A percentile compares a stretch with the other conserved stretches of the same genome.
Conservation (phyloP, 225 moss, liverwort and hornwort species). For the Antitrichia curtipendula region DNA sequence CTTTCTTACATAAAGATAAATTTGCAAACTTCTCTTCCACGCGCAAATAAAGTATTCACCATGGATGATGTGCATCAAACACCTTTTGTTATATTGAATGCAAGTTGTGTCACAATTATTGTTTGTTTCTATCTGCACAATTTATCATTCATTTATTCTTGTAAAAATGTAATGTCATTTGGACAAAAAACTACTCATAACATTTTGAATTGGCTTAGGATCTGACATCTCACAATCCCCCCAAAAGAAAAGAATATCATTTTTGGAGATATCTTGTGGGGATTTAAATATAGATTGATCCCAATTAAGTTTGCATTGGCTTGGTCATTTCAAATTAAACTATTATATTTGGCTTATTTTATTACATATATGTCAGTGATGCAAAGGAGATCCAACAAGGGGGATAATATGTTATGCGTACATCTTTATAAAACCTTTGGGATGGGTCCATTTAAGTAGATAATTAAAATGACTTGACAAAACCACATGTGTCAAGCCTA, state of each 20-base stretch:
- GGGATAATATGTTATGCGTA: neutral
- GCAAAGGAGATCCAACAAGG: fast-evolving
- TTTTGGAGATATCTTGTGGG: fast-evolving
- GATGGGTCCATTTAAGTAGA: neutral
- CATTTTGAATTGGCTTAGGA: fast-evolving
- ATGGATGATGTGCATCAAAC: fast-evolving
- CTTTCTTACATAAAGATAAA: neutral
- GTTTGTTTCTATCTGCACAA: fast-evolving
- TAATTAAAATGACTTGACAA: neutral
- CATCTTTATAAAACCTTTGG: neutral
- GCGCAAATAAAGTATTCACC: neutral
- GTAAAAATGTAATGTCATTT: too few species aligned
- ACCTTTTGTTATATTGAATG: neutral
- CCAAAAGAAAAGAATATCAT: fast-evolving
- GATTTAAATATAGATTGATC: fast-evolving
- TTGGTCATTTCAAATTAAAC: fast-evolving
- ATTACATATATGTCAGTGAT: fast-evolving
- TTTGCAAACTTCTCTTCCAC: neutral
- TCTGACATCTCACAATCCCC: fast-evolving
- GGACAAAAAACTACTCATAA: neutral
- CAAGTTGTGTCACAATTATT: neutral
- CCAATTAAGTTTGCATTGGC: neutral
- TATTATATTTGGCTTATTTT: neutral
- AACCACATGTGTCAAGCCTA: neutral
- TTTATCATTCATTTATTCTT: neutral